Evolutionary conservation across 306 rosid genomes (phyloP).

Genomic region (Benincasa hispida): DNA sequence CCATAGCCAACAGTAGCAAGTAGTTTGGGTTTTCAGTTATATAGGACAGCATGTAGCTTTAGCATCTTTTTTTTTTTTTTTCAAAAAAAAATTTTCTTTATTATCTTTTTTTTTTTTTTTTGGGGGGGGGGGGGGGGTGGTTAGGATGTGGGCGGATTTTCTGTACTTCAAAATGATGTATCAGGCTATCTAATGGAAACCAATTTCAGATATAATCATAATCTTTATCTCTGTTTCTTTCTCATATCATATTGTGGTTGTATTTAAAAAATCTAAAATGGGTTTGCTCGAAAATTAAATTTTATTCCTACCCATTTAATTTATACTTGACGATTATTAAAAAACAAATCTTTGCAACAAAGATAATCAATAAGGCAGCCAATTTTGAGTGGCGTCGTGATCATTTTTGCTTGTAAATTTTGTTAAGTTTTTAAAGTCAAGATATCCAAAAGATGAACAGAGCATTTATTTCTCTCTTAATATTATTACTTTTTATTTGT

Average conservation of each 20-base stretch:
- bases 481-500: not conserved
- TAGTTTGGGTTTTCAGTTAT: conserved; percentile 45
- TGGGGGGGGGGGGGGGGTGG: conserved; percentile 10
- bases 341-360: not conserved
- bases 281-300: not conserved
- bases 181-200: conserved; percentile 44
- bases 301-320: not conserved
- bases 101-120: conserved; percentile 15
- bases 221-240: not conserved
- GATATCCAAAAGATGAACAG: not conserved
- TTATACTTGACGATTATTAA: not conserved
- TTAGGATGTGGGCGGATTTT: conserved; percentile 45
- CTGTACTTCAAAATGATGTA: conserved; percentile 31
- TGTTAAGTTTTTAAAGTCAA: not conserved
- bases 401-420: not conserved
- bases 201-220: conserved; percentile 35
- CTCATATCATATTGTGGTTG: not conserved
- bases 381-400: not conserved
- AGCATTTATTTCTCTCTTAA: not conserved
- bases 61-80: conserved; percentile 13
- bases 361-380: not conserved
- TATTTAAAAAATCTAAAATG: not conserved
- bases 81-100: conserved; percentile 11
- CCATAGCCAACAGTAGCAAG: conserved; percentile 27
- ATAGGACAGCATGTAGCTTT: conserved; percentile 39